Base-by-base conservation (phyloP, 2,329 filamentous ascomycete genomes). In the Venturia asperata region DNA sequence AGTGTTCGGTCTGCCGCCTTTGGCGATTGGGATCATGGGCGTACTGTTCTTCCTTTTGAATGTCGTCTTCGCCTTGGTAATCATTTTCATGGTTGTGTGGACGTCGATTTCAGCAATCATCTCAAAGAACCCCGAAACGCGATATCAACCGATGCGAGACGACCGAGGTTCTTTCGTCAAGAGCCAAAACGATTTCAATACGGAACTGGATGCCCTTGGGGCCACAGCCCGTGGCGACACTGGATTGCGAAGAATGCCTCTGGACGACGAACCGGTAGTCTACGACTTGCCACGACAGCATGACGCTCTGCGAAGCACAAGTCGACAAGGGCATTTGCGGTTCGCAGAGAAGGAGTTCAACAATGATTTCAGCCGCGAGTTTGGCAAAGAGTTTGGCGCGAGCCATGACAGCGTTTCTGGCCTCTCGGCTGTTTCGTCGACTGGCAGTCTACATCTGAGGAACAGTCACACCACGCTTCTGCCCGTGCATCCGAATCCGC, bases 141-240 rank as follows among this genome's bases (percentile, higher is more conserved):
- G 92, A 67, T 97, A 97, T 78, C 91, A 96, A 77, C 92, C 91
- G 71, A 97, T 97, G 92, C 89, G 89, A 64, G 93, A 97, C 72
- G 93, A 97, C 76, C 88, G 93, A 71, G 91, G 91, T 63, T 97
- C 92, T 11, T 97, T 97, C 79, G 96, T 97, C 86, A 97, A 97
- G 81, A 96, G 92, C 17, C 90, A 94, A 76, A 90, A 41, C 41
- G 30, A 62, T 10, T 56, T 65, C 11, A 91, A 88, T 5, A 96
- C 92, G 9, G 92, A 97, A 77, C 83, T 97, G 62, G 92, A 97
- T 19, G 65, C 65, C 9, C 65, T 67, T 1, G 65, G 65, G n/a
- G 64, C 55, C 19, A 67, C 65, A n/a, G 65, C 65, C 7, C 37
- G 64, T 15, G 65, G 65, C 64, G 65, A 66, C 15, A 37, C 30